Percentiles rank a stretch among this genome's conserved stretches.
Evolutionary conservation across 2,329 filamentous ascomycete genomes (phyloP).

Genomic region (Penicillium sp.): DNA sequence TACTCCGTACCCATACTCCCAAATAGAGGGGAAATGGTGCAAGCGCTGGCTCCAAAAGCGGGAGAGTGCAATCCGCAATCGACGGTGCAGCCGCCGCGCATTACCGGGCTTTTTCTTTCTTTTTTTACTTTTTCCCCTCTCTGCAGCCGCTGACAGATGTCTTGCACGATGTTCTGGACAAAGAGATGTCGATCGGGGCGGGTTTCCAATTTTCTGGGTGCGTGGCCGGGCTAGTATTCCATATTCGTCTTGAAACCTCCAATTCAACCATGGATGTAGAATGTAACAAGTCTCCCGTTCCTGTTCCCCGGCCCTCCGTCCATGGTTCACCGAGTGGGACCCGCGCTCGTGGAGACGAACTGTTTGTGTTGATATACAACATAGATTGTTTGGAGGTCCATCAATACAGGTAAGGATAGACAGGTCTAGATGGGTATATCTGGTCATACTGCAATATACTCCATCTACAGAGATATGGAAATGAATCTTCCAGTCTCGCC

Average conservation of each 20-base stretch:
- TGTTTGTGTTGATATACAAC: no score
- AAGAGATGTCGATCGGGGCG: conserved; percentile 1
- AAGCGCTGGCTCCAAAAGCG: conserved; percentile 9
- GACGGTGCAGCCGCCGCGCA: conserved; percentile 19
- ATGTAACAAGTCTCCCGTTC: not conserved
- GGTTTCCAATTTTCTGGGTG: no score
- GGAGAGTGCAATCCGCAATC: conserved; percentile 15
- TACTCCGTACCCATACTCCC: not conserved
- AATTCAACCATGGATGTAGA: not conserved
- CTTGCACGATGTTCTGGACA: conserved; percentile 5
- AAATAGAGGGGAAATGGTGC: conserved; percentile 4
- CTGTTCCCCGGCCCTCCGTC: not conserved
- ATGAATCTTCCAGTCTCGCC: not conserved
- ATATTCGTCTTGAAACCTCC: no score
- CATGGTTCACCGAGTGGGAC: conserved; percentile 12
- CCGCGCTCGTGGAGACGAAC: conserved; percentile 6
- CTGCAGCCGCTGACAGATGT: conserved; percentile 12
- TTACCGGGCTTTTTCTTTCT: conserved; percentile 12
- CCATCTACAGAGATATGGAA: no score
- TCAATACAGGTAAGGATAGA: no score
- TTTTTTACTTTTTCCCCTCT: conserved; percentile 2
- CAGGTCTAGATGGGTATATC: no score
- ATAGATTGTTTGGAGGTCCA: no score
- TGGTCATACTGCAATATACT: no score
- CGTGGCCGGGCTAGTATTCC: no score